Conservation (phyloP, 495 filamentous ascomycete genomes). For the Aspergillus haitiensis region DNA sequence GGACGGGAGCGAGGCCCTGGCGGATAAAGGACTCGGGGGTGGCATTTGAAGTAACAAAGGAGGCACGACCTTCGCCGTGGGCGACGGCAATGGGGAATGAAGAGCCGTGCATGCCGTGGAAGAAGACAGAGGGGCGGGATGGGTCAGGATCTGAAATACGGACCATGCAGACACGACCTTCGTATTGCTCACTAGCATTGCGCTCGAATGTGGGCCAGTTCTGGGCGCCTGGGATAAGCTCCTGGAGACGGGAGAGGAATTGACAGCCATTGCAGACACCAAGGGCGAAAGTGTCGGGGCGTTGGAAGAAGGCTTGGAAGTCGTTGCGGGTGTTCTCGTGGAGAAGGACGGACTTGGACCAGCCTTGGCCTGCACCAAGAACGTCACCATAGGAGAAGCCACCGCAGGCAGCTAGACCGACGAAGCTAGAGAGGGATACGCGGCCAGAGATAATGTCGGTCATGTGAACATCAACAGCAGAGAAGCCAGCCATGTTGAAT, state of each 20-base stretch:
- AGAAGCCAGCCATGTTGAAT: conserved; percentile 88
- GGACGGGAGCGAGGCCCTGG: conserved; percentile 65
- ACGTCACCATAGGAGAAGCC: conserved; percentile 98
- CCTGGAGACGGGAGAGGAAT: conserved; percentile 81
- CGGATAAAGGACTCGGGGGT: conserved; percentile 54
- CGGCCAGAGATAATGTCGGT: conserved; percentile 81
- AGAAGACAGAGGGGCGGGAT: conserved; percentile 72
- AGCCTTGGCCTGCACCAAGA: conserved; percentile 89
- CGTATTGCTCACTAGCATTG: conserved; percentile 88
- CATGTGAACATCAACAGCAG: conserved; percentile 95
- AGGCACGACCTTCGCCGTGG: conserved; percentile 89
- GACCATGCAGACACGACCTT: conserved; percentile 88
- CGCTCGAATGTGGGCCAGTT: conserved; percentile 86
- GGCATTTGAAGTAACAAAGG: conserved; percentile 55
- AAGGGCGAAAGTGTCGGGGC: conserved; percentile 85
- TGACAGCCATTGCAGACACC: conserved; percentile 99
- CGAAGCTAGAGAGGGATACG: conserved; percentile 74
- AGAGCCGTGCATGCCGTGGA: conserved; percentile 86
- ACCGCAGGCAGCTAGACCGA: conserved; percentile 88
- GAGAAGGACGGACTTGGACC: conserved; percentile 91
- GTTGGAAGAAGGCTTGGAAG: conserved; percentile 83
- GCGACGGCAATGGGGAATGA: conserved; percentile 84
- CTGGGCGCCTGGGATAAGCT: conserved; percentile 80
- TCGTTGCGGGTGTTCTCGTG: conserved; percentile 73
- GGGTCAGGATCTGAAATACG: conserved; percentile 64